Conservation (phyloP, 169 alveolate species). For the Amoebophrya sp. region DNA sequence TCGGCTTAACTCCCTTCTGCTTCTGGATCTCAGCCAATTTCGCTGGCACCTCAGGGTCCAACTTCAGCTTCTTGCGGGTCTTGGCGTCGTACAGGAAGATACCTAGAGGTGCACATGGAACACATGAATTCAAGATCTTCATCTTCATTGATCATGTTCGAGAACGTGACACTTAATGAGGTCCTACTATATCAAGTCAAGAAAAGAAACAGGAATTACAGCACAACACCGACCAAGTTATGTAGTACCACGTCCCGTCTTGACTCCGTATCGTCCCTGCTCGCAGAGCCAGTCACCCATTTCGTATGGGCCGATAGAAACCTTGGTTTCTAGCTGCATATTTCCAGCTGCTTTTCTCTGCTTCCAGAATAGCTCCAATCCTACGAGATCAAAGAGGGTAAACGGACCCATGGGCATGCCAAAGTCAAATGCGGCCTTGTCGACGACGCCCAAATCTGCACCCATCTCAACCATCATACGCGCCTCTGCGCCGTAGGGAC, state of each 20-base stretch:
- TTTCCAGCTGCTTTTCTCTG: slow-evolving; percentile 51
- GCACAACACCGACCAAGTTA: not conserved
- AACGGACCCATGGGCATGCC: slow-evolving; percentile 54
- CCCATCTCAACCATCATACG: slow-evolving; percentile 46
- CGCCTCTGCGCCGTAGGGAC: slow-evolving; percentile 50
- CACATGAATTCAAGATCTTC: too few relatives aligned
- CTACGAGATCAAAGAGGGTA: slow-evolving; percentile 47
- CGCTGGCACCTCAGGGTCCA: not conserved
- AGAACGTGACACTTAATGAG: too few relatives aligned
- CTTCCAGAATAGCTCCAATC: slow-evolving; percentile 52
- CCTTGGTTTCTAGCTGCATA: slow-evolving; percentile 50
- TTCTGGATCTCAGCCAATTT: slow-evolving; percentile 35
- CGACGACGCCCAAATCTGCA: not conserved
- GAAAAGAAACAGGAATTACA: too few relatives aligned
- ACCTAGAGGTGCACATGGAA: too few relatives aligned
- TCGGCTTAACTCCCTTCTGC: slow-evolving; percentile 42
- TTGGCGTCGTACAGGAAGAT: slow-evolving; percentile 29
- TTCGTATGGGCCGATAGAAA: slow-evolving; percentile 38
- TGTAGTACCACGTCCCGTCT: slow-evolving; percentile 35
- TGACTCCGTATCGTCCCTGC: slow-evolving; percentile 47
- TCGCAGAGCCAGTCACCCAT: slow-evolving; percentile 51
- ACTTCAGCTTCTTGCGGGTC: slow-evolving; percentile 21
- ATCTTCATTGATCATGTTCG: too few relatives aligned
- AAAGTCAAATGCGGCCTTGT: not conserved
- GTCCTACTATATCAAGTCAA: too few relatives aligned